Evolutionary conservation across 768 basidiomycete species (phyloP).

Genomic region (Mrakia hoshinonis): DNA sequence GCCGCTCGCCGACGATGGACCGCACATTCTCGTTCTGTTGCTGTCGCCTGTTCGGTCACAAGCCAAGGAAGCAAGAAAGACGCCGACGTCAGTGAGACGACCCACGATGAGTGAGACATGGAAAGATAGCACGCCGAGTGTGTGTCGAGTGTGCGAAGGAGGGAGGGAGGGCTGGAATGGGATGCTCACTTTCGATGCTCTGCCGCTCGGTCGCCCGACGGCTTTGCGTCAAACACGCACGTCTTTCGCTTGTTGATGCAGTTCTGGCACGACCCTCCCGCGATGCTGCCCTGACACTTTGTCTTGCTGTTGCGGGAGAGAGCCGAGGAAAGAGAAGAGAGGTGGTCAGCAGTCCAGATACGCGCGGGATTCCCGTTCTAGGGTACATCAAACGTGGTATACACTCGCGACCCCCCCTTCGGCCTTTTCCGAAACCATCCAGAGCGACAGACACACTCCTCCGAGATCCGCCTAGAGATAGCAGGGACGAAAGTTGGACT

Average conservation of each 20-base stretch:
- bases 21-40: slow-evolving; percentile 9
- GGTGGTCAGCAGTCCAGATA: not conserved
- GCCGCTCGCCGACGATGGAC: not conserved
- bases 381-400: not conserved
- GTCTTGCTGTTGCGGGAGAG: not conserved
- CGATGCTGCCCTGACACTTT: slow-evolving; percentile 2
- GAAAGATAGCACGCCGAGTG: not conserved
- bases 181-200: not conserved
- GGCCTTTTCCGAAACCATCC: not conserved
- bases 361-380: not conserved
- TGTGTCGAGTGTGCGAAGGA: not conserved
- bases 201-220: not conserved
- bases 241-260: not conserved
- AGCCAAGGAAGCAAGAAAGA: not conserved
- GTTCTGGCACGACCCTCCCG: not conserved
- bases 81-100: not conserved
- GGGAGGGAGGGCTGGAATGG: not conserved
- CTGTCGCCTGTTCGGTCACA: not conserved
- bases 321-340: not conserved
- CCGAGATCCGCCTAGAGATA: not conserved
- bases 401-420: not conserved
- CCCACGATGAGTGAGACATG: not conserved
- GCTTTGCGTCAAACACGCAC: slow-evolving; percentile 5
- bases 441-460: not conserved
- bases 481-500: not conserved